Evolutionary conservation across 1,139 yeast genomes (phyloP), one percentile per base, ranked within the genome.

Genomic region (Suhomyces bribrorum): DNA sequence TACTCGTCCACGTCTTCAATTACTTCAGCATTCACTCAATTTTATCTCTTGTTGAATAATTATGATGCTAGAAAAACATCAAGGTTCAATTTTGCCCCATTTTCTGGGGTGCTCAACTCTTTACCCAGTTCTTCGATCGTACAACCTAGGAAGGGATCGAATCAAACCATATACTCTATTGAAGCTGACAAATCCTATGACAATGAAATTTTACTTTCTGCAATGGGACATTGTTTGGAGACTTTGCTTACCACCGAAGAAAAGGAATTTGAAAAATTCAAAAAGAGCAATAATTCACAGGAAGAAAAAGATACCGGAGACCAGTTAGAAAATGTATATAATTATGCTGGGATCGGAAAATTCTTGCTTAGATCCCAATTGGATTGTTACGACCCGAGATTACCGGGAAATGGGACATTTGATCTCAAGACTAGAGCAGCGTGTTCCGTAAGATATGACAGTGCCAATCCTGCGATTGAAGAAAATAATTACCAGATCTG

Each of bases 391-490:
- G 92, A 88, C 57, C 64, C 72, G 0, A 63, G 87, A 24, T 66
- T 92, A 17, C 97, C 97, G 0, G 96, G 96, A 0, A 83, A 85
- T 9, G 97, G 97, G 0, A 82, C 89, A 0, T 92, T 92, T 69
- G 98, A 92, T 62, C 68, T 92, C 41, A 92, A 92, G 53, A 86
- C 97, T 0, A 69, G 98, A 45, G 97, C 97, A 0, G 95, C 85
- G 0, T 80, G 88, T 43, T 88, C 96, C 0, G 81, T 90, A 0
- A 70, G 98, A 34, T 80, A 85, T 59, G 96, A 89, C 60, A 62
- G 85, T 32, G 70, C 74, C n/a, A 78, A 81, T 52, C 81, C 83
- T 0, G 81, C 72, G 38, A 59, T 70, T 11, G 65, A 68, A 23
- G 77, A 77, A 36, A 75, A 75, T 15, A 75, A 83, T 0, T 92